phyloP scores from a whole-genome alignment of 257 asterid genomes.

The Rhazya stricta region DNA sequence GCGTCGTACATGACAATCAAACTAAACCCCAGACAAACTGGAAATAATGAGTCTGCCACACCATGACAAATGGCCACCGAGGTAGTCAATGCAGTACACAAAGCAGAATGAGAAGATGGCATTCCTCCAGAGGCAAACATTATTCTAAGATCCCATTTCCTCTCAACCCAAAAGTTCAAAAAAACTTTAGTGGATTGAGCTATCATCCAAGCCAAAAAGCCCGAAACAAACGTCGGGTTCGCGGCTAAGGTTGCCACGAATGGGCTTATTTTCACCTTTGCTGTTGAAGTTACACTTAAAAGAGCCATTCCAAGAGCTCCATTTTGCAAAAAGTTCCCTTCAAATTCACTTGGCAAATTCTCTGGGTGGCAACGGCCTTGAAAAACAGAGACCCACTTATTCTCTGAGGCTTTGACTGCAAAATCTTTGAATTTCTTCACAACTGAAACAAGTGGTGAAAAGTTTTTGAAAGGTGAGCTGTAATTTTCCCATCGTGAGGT shows the following conservation, averaged over 20 bases:
- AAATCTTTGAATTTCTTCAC: conserved; percentile 39
- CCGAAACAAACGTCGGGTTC: conserved; percentile 81
- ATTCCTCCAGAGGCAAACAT: conserved; percentile 81
- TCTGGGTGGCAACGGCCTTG: conserved; percentile 19
- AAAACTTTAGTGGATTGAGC: conserved; percentile 77
- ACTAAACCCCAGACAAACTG: conserved; percentile 80
- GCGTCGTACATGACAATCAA: conserved; percentile 96
- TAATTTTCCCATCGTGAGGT: conserved; percentile 32
- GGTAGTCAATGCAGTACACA: conserved; percentile 83
- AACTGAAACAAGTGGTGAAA: conserved; percentile 47
- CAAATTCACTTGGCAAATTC: conserved; percentile 18
- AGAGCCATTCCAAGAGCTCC: conserved; percentile 66
- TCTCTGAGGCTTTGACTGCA: conserved; percentile 37
- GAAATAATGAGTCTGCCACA: conserved; percentile 80
- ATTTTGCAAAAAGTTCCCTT: conserved; percentile 30
- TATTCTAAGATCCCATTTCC: conserved; percentile 71
- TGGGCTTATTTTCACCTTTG: conserved; percentile 80
- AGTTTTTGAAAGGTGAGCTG: conserved; percentile 35
- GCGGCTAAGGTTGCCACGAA: conserved; percentile 67
- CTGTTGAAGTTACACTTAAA: conserved; percentile 70
- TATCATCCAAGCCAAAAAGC: conserved; percentile 55
- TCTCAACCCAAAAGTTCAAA: conserved; percentile 74
- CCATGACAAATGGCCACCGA: conserved; percentile 89
- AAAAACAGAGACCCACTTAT: conserved; percentile 27
- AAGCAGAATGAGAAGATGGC: conserved; percentile 93